Base-by-base conservation (phyloP, 495 filamentous ascomycete species). In the Amphirosellinia nigrospora region DNA sequence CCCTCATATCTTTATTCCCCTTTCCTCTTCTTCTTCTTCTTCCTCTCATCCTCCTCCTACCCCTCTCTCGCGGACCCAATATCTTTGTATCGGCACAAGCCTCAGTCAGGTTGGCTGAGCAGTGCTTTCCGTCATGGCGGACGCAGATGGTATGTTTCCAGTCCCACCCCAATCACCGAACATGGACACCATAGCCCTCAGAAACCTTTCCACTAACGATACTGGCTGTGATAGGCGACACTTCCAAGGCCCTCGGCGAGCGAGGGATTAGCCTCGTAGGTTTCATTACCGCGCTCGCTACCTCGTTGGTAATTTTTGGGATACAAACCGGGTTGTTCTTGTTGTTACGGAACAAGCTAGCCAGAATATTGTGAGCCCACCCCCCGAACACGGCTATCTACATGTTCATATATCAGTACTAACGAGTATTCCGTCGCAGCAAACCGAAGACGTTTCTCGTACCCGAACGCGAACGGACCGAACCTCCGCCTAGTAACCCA, bases 361-460 rank as follows among this genome's bases (percentile, higher is more conserved):
- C 88, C 3, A 87, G 94, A 70, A 96, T 98, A 74, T 98, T 96
- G 91, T 96, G 82, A 75, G 91, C 79, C n/a, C 39, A 7, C 36
- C 23, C n/a, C 34, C 7, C 55, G 39, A 55, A 30, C 11, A 32
- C 23, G 38, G 46, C 52, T 21, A 50, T 50, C 64, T 28, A 16
- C n/a, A n/a, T 34, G 45, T 9, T 19, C n/a, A 52, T 50, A 46
- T 34, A 36, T 32, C 34, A 21, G 79, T n/a, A 21, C 59, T 69
- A 15, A 69, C 59, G 34, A 13, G 23, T 28, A 60, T 71, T 52
- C 8, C 56, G 53, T 41, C 32, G 32, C 73, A 94, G 90, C 76
- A 90, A 92, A 83, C 94, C 94, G 0, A 91, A 94, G 81, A 96
- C 94, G 10, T 98, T 93, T 76, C 87, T 98, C 21, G 95, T 98